Base-by-base conservation (phyloP, 2,329 filamentous ascomycete genomes). In the Ilyonectria robusta region DNA sequence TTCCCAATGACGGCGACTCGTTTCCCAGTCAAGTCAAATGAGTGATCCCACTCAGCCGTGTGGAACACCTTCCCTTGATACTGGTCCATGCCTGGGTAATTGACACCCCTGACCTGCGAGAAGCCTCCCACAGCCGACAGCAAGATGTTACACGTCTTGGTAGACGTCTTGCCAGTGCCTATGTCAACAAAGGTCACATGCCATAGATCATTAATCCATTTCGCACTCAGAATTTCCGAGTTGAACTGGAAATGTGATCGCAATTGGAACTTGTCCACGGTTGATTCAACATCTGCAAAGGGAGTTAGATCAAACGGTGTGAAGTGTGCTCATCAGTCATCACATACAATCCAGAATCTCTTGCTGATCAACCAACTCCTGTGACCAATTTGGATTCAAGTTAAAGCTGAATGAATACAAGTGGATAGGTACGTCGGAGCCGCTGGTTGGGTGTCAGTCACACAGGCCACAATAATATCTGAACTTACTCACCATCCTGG, bases 351-450 rank as follows among this genome's bases (percentile, higher is more conserved):
- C 48, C 1, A 79, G 67, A 47, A 83, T 83, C 67, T 83, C 81
- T 1, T 69, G 53, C 58, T 80, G 78, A 6, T 79, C 75, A 21
- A 75, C 77, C 26, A 79, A 76, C 58, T 78, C 73, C 58, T 78
- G 75, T 11, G 77, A 77, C 81, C 81, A 83, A 51, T 82, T 67
- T 0, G 81, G 80, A 31, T 83, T 83, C 11, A 78, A 71, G 19
- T 78, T 81, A 71, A 83, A 83, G 42, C 79, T 81, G 74, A 81
- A 83, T 0, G 81, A 83, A 61, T 83, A 84, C 2, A 84, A 76
- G 69, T 82, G 62, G 26, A 60, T 62, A 6, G 60, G 65, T 2
- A 72, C 64, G 59, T 72, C 70, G 11, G 56, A 72, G n/a, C 70
- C 70, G 21, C 56, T 59, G 13, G 2, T 23, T 4, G 6, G 15